Evolutionary conservation across 73 alveolate genomes (phyloP).

Genomic region (Tetrahymena borealis): DNA sequence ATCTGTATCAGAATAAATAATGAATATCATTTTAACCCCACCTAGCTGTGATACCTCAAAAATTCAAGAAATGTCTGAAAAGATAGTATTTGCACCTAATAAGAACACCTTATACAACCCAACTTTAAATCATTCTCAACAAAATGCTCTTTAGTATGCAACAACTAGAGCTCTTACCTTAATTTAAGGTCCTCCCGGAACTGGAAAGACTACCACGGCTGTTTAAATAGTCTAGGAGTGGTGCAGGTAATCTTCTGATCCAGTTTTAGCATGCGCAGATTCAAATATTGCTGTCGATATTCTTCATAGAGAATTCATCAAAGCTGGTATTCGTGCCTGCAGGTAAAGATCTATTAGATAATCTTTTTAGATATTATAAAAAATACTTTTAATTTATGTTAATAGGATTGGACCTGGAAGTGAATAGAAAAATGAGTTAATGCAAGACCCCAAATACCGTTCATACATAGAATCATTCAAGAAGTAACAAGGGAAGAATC

Average conservation of each 20-base stretch:
- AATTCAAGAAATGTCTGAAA: neutral
- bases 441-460: neutral
- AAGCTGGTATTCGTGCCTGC: constrained; percentile 1
- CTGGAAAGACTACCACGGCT: neutral
- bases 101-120: neutral
- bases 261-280: neutral
- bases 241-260: neutral
- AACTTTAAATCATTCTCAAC: neutral
- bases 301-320: neutral
- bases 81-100: neutral
- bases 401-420: neutral
- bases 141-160: neutral
- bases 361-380: too few species aligned
- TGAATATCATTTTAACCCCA: neutral
- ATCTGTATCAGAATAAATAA: neutral
- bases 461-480: neutral
- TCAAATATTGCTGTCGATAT: neutral
- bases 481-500: neutral
- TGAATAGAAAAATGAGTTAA: neutral
- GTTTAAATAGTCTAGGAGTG: neutral
- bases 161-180: neutral
- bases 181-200: neutral
- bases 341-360: neutral
- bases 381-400: too few species aligned
- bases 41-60: neutral